Evolutionary conservation across 129 eudicot species (phyloP).

Genomic region (Flaveria ramosissima): DNA sequence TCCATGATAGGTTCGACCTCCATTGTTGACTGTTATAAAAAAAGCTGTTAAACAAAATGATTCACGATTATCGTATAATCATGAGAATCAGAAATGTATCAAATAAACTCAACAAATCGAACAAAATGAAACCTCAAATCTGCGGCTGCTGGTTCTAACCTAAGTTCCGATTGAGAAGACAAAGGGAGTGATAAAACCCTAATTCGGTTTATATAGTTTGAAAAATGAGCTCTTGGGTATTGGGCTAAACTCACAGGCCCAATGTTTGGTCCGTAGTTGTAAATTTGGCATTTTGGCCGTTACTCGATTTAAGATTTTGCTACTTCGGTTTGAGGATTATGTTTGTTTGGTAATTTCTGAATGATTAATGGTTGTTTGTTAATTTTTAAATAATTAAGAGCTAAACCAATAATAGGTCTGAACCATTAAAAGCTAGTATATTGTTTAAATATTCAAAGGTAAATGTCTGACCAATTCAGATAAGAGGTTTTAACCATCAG

Average conservation of each 20-base stretch:
- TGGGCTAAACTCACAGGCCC: constrained; percentile 5
- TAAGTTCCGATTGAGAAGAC: constrained; percentile 17
- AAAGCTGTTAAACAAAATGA: constrained; percentile 7
- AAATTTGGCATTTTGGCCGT: not conserved
- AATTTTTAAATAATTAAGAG: too few relatives aligned
- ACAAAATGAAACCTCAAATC: constrained; percentile 13
- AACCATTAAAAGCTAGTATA: too few relatives aligned
- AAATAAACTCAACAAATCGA: not conserved
- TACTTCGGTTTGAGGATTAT: too few relatives aligned
- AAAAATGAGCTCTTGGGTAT: not conserved
- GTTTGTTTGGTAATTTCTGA: too few relatives aligned
- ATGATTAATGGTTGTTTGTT: too few relatives aligned
- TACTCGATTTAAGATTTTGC: too few relatives aligned
- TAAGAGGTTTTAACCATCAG: too few relatives aligned
- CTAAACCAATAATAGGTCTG: too few relatives aligned
- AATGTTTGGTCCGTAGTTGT: not conserved
- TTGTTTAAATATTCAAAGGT: too few relatives aligned
- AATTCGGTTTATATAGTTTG: not conserved
- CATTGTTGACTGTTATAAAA: constrained; percentile 20
- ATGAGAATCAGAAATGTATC: not conserved
- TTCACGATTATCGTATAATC: not conserved
- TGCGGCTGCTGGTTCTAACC: constrained; percentile 15
- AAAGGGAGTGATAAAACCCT: not conserved
- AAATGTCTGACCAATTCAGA: too few relatives aligned
- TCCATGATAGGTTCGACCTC: constrained; percentile 34